These are phyloP conservation scores for Nicotiana rustica DNA, from an alignment of 305 asterid genomes.

Conservation along the genomic window DNA sequence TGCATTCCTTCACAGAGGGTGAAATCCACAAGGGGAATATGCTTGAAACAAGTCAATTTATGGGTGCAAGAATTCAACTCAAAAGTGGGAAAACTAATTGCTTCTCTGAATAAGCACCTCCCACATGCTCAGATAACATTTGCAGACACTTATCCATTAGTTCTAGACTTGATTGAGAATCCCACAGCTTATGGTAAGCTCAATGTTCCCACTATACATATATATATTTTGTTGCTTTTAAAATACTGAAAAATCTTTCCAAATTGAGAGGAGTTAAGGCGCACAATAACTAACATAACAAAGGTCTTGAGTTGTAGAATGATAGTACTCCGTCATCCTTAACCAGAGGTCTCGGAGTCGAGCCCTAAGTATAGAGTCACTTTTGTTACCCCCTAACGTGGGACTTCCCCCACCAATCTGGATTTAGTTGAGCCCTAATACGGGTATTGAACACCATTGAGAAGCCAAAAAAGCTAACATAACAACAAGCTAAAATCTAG, in stretches of 20 bases:
- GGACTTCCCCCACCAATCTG: no score
- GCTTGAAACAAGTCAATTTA: slow-evolving; percentile 69
- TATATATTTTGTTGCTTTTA: not conserved
- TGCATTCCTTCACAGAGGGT: slow-evolving; percentile 85
- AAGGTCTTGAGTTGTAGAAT: no score
- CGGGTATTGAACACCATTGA: no score
- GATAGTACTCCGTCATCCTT: no score
- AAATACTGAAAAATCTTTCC: not conserved
- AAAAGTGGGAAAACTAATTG: slow-evolving; percentile 52
- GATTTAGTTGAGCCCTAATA: no score
- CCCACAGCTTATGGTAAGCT: slow-evolving; percentile 66
- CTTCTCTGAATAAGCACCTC: slow-evolving; percentile 58
- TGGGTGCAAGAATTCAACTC: slow-evolving; percentile 77
- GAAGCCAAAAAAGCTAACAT: no score
- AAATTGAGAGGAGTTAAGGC: not conserved
- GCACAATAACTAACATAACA: not conserved
- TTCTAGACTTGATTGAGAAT: slow-evolving; percentile 64
- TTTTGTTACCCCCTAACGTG: no score
- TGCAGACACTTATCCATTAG: slow-evolving; percentile 67
- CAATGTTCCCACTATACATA: no score
- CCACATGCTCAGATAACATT: slow-evolving; percentile 60
- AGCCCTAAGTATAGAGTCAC: no score
- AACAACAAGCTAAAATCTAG: not conserved
- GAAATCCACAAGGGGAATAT: slow-evolving; percentile 59
- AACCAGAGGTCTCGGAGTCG: no score